Evolutionary conservation across 352 stramenopile genomes (phyloP).

Genomic region (Globisporangium sylvaticum): DNA sequence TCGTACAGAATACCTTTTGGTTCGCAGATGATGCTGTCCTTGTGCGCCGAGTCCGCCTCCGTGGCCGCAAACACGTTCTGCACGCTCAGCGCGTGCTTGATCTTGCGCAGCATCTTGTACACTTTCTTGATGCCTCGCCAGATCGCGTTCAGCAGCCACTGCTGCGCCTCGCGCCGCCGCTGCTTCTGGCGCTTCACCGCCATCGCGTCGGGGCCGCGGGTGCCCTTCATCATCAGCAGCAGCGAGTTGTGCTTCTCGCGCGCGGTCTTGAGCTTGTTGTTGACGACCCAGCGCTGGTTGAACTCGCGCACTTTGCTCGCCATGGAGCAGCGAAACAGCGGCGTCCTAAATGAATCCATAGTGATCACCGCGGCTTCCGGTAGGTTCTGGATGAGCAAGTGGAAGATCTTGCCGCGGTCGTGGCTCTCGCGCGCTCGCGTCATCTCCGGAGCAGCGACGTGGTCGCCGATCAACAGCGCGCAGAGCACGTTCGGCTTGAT

Average conservation of each 20-base stretch:
- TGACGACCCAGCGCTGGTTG: constrained; percentile 63
- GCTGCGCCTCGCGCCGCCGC: constrained; percentile 23
- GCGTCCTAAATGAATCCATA: constrained; percentile 69
- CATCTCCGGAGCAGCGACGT: constrained; percentile 48
- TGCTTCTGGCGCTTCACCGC: constrained; percentile 10
- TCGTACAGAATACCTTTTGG: constrained; percentile 81
- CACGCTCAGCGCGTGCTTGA: constrained; percentile 58
- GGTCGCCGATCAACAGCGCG: constrained; percentile 57
- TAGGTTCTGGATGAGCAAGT: constrained; percentile 71
- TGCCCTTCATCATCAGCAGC: constrained; percentile 52
- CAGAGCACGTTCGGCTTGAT: constrained; percentile 57
- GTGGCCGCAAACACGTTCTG: constrained; percentile 55
- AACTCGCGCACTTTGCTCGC: constrained; percentile 40
- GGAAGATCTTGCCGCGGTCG: constrained; percentile 62
- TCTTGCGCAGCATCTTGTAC: constrained; percentile 40
- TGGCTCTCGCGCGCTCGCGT: constrained; percentile 47
- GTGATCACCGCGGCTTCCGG: constrained; percentile 50
- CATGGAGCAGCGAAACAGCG: constrained; percentile 68
- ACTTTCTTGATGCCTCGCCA: constrained; percentile 41
- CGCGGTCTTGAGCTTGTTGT: constrained; percentile 36
- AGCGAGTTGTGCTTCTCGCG: constrained; percentile 46
- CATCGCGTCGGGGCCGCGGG: constrained; percentile 15
- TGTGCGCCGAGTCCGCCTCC: constrained; percentile 32
- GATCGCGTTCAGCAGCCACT: constrained; percentile 24
- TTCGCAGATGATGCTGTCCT: constrained; percentile 66